These are phyloP conservation scores for Pestalotiopsis fici DNA, from an alignment of 2,329 filamentous ascomycete genomes.

Conservation along the genomic window DNA sequence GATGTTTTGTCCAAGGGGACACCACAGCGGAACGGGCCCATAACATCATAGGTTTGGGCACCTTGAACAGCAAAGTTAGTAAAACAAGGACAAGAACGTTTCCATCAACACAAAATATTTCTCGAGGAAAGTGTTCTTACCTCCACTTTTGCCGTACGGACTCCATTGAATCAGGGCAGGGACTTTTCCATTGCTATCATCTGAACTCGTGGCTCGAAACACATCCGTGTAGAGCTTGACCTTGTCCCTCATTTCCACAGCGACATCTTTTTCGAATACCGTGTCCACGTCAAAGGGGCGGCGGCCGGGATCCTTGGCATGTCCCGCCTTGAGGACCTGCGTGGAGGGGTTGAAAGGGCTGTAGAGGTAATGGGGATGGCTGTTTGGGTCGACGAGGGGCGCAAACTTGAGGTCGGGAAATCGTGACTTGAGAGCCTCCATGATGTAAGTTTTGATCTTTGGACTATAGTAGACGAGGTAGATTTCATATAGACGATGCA, in stretches of 20 bases:
- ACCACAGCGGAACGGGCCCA: constrained; percentile 18
- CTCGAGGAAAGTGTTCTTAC: neutral
- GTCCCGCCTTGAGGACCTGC: neutral
- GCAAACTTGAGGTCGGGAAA: neutral
- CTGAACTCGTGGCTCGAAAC: constrained; percentile 20
- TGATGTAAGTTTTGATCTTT: neutral
- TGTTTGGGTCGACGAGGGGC: neutral
- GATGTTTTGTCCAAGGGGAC: neutral
- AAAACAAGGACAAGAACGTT: too few relatives aligned
- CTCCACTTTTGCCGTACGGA: constrained; percentile 26
- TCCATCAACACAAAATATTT: constrained; percentile 8
- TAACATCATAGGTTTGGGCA: constrained; percentile 17
- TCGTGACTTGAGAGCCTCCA: neutral
- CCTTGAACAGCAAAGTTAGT: neutral
- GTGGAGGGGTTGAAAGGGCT: neutral
- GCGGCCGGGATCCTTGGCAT: neutral
- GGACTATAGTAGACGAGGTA: too few relatives aligned
- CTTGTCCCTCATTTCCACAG: constrained; percentile 26
- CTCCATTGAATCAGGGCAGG: constrained; percentile 28
- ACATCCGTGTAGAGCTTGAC: constrained; percentile 24
- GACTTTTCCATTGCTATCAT: constrained; percentile 12
- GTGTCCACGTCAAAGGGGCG: neutral
- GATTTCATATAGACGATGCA: too few relatives aligned
- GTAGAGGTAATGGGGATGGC: neutral
- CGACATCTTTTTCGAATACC: constrained; percentile 21